phyloP scores from a whole-genome alignment of 192 early-diverging fungal species.

The Nowakowskiella sp. region DNA sequence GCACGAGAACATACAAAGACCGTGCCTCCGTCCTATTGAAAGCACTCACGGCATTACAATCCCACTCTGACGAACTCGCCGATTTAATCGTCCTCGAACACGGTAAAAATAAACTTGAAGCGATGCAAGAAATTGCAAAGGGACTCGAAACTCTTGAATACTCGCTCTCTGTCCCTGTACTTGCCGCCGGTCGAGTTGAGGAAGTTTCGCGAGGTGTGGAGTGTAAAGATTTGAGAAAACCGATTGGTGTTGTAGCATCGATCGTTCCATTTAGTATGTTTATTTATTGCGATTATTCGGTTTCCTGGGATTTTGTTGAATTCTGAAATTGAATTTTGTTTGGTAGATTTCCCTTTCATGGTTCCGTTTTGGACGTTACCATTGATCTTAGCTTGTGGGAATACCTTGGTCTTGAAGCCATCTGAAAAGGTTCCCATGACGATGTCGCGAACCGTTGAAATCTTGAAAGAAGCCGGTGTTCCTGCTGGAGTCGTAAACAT shows the following conservation, averaged over 20 bases:
- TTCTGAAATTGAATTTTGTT: no score
- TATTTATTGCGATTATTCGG: no score
- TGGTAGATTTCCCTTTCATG: conserved; percentile 72
- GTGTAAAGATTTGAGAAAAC: conserved; percentile 55
- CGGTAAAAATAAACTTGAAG: conserved; percentile 65
- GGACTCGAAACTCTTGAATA: conserved; percentile 77
- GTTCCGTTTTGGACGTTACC: conserved; percentile 79
- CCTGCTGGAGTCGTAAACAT: conserved; percentile 71
- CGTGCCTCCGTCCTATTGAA: conserved; percentile 53
- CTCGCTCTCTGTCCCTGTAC: conserved; percentile 57
- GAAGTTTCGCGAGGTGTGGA: conserved; percentile 60
- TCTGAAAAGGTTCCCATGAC: conserved; percentile 77
- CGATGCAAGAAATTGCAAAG: conserved; percentile 62
- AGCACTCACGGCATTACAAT: conserved; percentile 47
- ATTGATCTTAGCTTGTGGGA: conserved; percentile 37
- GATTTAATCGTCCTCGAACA: conserved; percentile 68
- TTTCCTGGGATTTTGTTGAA: no score
- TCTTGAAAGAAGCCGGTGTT: conserved; percentile 50
- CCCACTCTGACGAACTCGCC: conserved; percentile 57
- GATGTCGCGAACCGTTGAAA: conserved; percentile 50
- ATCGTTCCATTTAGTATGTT: conserved; percentile 62
- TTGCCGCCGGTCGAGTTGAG: conserved; percentile 49
- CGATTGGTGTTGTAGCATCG: conserved; percentile 67
- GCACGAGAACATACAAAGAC: conserved; percentile 57
- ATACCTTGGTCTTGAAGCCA: conserved; percentile 71